Conservation (phyloP, 805 yeast genomes). For the Candida awuae region DNA sequence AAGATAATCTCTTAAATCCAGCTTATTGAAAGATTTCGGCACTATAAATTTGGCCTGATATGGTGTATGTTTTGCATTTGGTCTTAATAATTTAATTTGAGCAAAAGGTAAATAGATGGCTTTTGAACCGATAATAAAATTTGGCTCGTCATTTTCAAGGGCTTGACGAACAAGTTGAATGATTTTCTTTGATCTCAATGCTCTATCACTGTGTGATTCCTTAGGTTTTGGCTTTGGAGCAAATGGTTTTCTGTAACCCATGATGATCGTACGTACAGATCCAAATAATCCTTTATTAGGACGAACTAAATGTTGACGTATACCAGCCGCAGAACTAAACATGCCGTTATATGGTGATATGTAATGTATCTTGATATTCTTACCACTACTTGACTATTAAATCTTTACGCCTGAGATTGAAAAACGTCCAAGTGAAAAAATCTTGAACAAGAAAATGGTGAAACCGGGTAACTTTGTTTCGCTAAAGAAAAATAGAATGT, state of each 20-base stretch:
- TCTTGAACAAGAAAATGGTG: no score
- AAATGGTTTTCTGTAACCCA: slow-evolving; percentile 26
- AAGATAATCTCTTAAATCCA: slow-evolving; percentile 89
- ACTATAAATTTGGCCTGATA: slow-evolving; percentile 95
- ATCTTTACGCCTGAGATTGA: no score
- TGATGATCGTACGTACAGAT: slow-evolving; percentile 21
- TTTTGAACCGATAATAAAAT: slow-evolving; percentile 73
- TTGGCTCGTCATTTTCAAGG: slow-evolving; percentile 59
- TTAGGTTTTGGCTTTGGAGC: slow-evolving; percentile 19
- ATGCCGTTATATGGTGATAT: not conserved
- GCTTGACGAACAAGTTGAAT: slow-evolving; percentile 33
- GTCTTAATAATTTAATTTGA: slow-evolving; percentile 69
- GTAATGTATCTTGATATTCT: not conserved
- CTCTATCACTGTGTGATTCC: slow-evolving; percentile 18
- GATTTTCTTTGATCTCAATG: slow-evolving; percentile 23
- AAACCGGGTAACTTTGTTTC: no score
- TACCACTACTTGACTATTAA: no score
- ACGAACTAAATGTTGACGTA: not conserved
- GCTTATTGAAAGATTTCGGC: slow-evolving; percentile 86
- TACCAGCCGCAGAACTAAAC: not conserved
- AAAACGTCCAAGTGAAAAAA: no score
- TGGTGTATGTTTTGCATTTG: slow-evolving; percentile 95
- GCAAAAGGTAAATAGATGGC: slow-evolving; percentile 82
- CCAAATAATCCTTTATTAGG: not conserved
- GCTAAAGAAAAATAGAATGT: no score